Evolutionary conservation across 108 stramenopile species (phyloP), one percentile per base, ranked within the genome.

Genomic region (Pseudonitzschia delicatissima): DNA sequence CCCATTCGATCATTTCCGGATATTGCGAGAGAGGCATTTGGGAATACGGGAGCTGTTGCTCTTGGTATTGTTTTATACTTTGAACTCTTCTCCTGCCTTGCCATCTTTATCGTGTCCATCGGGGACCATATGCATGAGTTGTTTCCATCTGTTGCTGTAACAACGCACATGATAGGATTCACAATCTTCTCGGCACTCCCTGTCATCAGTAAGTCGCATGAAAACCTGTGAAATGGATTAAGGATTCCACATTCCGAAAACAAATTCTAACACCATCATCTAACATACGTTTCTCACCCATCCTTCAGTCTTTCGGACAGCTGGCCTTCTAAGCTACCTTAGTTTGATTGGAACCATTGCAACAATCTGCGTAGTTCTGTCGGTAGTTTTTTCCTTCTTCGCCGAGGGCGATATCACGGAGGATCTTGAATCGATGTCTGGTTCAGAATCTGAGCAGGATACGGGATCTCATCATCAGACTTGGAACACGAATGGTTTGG

Each of bases 21-120:
- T 31, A 85, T 90, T 69, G 89, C 89, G n/a, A 68, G 89, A 12
- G 81, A 77, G 45, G 77, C 86, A 21, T 87, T 90, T 77, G 89
- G 86, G 44, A 63, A 82, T 44, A 37, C 28, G 35, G 89, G 84
- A 34, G 67, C 78, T 37, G 39, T 91, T 20, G 18, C 84, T 49
- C 71, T 91, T 26, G 84, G 83, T 3, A 37, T 72, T 23, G 77
- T 88, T 23, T 47, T 91, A 13, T 91, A 91, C 73, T 91, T 91
- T 64, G 90, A 91, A 71, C 74, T 91, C 25, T 88, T 91, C 64
- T 88, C 87, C 27, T 88, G 90, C 68, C 53, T 91, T 26, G 68
- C 82, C 42, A 91, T 91, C 50, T 91, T 91, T 59, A 78, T 91
- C 23, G 85, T 87, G 7, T 82, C 83, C n/a, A 62, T 87, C 45